These are phyloP conservation scores for Nidularia pulvinata DNA, from an alignment of 768 basidiomycete species.

Conservation along the genomic window DNA sequence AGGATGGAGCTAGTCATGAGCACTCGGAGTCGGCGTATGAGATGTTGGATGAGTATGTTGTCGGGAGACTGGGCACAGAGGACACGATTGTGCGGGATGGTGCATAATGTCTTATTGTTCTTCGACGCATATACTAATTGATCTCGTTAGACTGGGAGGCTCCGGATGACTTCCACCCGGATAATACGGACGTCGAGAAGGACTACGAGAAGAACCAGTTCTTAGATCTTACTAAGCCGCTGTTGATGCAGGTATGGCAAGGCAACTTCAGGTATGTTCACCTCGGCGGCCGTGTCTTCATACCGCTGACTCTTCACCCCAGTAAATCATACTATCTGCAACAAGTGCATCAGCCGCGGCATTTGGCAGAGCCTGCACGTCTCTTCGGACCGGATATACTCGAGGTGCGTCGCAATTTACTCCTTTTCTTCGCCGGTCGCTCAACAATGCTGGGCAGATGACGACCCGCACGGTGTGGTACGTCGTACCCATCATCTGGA, in stretches of 20 bases:
- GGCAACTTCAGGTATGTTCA: slow-evolving; percentile 73
- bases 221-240: slow-evolving; percentile 84
- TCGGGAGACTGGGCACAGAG: slow-evolving; percentile 80
- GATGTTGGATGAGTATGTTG: slow-evolving; percentile 85
- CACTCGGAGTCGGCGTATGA: slow-evolving; percentile 92
- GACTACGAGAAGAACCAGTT: slow-evolving; percentile 93
- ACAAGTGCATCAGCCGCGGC: slow-evolving; percentile 97
- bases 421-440: background rate
- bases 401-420: slow-evolving; percentile 55
- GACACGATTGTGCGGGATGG: slow-evolving; percentile 80
- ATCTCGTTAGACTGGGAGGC: slow-evolving; percentile 78
- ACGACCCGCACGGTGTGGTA: slow-evolving; percentile 92
- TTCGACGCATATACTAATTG: background rate
- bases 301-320: slow-evolving; percentile 2
- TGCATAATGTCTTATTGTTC: slow-evolving; percentile 30
- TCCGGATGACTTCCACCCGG: slow-evolving; percentile 87
- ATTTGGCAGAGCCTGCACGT: slow-evolving; percentile 79
- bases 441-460: slow-evolving; percentile 37
- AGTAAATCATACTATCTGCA: slow-evolving; percentile 95
- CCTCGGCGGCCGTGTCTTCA: background rate
- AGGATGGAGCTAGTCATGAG: slow-evolving; percentile 76
- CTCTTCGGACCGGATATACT: slow-evolving; percentile 83
- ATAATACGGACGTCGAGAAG: slow-evolving; percentile 77
- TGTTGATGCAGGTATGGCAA: slow-evolving; percentile 86
- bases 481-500: slow-evolving; percentile 90